Evolutionary conservation across 2,329 filamentous ascomycete genomes (phyloP), one percentile per base, ranked within the genome.

Genomic region (Fusarium lateritium): DNA sequence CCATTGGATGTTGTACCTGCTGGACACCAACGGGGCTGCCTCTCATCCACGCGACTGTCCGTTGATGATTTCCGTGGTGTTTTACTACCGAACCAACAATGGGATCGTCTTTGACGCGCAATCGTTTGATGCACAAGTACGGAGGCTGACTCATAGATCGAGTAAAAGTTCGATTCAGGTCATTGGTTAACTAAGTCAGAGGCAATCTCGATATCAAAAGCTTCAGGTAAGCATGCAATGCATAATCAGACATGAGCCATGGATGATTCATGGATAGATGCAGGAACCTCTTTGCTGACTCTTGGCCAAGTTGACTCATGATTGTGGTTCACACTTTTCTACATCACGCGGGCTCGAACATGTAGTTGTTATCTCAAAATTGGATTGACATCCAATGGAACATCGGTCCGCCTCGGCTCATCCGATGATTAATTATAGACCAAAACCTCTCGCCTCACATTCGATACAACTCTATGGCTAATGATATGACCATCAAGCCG

Each of bases 391-490:
- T 19, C 19, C 19, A 19, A 19, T 58, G 62, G 62, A 60, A 60
- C 36, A n/a, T 65, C 60, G 61, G 62, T 60, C 53, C 60, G 62
- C 52, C 19, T 65, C 53, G 53, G 53, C 31, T 65, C 53, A 36
- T 47, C 45, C 40, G 40, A 44, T 21, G 24, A 65, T 58, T 36
- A 65, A 53, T 60, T 28, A 49, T 65, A 65, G 53, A 24, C 28
- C 33, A n/a, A 39, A 59, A 44, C 22, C 9, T 24, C 24, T 59
- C 42, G 31, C 31, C n/a, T 55, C 28, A 10, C 36, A 31, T 33
- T 44, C 17, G 14, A 42, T 46, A 59, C 42, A n/a, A 56, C 10
- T 33, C 38, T 21, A 17, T 59, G 14, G 14, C 26, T 43, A 17
- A 15, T 24, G 50, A 38, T 26, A 19, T 21, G 40, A 52, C 36